These are phyloP conservation scores for Endothia cerciana DNA, from an alignment of 2,329 filamentous ascomycete genomes.

Conservation along the genomic window DNA sequence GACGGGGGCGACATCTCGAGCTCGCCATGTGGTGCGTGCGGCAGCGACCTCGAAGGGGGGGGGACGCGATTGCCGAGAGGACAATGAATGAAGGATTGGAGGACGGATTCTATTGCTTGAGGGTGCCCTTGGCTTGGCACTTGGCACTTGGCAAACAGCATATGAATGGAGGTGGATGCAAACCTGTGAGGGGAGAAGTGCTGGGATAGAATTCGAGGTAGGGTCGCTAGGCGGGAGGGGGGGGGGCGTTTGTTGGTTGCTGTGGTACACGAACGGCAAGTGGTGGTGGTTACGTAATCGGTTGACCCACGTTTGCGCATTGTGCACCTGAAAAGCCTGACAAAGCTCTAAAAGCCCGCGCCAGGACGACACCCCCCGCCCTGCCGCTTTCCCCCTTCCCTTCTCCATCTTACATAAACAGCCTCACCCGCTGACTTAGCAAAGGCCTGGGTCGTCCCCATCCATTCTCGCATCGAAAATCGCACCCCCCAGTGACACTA, in stretches of 20 bases:
- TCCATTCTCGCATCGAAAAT: constrained; percentile 14
- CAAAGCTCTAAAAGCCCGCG: constrained; percentile 20
- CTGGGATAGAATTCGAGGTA: too few relatives aligned
- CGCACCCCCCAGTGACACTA: not conserved
- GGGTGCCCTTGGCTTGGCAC: not conserved
- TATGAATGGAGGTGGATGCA: too few relatives aligned
- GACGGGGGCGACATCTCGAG: too few relatives aligned
- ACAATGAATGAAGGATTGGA: not conserved
- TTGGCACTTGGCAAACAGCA: not conserved
- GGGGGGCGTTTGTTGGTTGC: too few relatives aligned
- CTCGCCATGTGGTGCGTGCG: not conserved
- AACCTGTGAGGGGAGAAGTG: too few relatives aligned
- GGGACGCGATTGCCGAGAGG: not conserved
- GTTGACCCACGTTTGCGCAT: not conserved
- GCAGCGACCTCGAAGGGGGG: not conserved
- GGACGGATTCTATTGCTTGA: not conserved
- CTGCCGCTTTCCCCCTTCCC: constrained; percentile 14
- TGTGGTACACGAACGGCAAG: too few relatives aligned
- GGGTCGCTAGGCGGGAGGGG: too few relatives aligned
- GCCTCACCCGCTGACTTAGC: constrained; percentile 29
- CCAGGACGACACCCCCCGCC: not conserved
- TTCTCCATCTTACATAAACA: constrained; percentile 31
- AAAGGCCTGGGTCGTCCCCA: constrained; percentile 12
- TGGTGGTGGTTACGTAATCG: constrained; percentile 27
- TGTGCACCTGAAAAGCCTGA: not conserved